A percentile compares a stretch with the other conserved stretches of the same genome.
Evolutionary conservation across 768 basidiomycete genomes (phyloP).

Genomic region (Rossbeevera mucosa): DNA sequence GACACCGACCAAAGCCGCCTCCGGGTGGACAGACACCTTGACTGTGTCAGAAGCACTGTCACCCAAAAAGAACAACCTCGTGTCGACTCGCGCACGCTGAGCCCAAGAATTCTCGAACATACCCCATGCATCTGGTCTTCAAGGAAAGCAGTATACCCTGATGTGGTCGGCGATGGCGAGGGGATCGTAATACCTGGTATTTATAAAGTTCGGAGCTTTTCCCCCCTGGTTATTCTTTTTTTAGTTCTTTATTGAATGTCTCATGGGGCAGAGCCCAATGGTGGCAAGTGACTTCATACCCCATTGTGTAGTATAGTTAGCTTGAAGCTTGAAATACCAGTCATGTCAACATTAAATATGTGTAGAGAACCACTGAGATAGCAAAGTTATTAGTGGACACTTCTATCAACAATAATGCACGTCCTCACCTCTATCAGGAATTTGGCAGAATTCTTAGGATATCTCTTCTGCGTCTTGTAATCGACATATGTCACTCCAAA

Average conservation of each 20-base stretch:
- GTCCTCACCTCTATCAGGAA: constrained; percentile 52
- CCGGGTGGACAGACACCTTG: constrained; percentile 35
- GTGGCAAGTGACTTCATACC: background rate
- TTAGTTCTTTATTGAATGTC: background rate
- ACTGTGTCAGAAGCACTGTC: constrained; percentile 33
- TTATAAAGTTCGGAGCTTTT: background rate
- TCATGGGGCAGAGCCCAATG: background rate
- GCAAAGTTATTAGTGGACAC: background rate
- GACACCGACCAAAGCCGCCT: constrained; percentile 27
- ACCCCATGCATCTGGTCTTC: background rate
- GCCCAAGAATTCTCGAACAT: background rate
- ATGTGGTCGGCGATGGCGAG: background rate
- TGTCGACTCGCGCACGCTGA: background rate
- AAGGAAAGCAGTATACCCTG: background rate
- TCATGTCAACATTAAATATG: background rate
- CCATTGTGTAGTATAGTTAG: too few relatives aligned
- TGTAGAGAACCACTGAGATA: constrained; percentile 3
- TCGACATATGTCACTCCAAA: constrained; percentile 76
- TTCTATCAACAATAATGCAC: background rate
- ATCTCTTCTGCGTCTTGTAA: constrained; percentile 63
- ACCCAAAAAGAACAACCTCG: constrained; percentile 12
- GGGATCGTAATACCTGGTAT: background rate
- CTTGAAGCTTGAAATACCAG: background rate
- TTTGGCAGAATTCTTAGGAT: constrained; percentile 60
- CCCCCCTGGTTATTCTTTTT: background rate